A percentile compares a stretch with the other conserved stretches of the same genome.
These are phyloP conservation scores for Terana coerulea DNA, from an alignment of 768 basidiomycete species.

Conservation along the genomic window DNA sequence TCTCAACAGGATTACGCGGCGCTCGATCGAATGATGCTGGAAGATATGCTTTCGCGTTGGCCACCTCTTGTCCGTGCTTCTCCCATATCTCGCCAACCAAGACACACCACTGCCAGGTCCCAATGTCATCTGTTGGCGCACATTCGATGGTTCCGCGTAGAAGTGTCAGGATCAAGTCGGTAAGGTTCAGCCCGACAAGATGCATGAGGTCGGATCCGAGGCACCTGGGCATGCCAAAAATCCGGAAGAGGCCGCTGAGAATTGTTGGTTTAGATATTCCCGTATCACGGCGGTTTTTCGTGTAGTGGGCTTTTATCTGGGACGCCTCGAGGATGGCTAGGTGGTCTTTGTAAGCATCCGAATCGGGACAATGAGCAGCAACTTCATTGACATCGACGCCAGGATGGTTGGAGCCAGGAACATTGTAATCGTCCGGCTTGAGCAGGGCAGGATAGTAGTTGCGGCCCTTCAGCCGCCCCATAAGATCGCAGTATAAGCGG, in stretches of 20 bases:
- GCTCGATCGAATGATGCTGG: constrained; percentile 37
- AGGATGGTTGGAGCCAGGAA: constrained; percentile 25
- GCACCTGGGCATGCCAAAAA: constrained; percentile 25
- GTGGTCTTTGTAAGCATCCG: constrained; percentile 14
- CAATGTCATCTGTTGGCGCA: constrained; percentile 18
- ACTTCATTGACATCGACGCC: constrained; percentile 22
- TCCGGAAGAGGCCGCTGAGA: constrained; percentile 24
- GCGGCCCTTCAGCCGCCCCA: constrained; percentile 25
- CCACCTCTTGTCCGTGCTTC: constrained; percentile 32
- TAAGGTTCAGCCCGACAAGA: constrained; percentile 31
- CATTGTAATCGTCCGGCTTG: constrained; percentile 15
- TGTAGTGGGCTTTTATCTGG: constrained; percentile 20
- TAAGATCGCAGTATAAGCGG: constrained; percentile 26
- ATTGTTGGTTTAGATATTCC: constrained; percentile 34
- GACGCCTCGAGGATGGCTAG: constrained; percentile 17
- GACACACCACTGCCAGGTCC: constrained; percentile 29
- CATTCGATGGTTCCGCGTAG: constrained; percentile 29
- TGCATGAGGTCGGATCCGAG: constrained; percentile 39
- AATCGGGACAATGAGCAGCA: background rate
- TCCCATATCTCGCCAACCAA: constrained; percentile 27
- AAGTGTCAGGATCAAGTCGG: constrained; percentile 28
- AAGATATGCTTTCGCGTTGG: constrained; percentile 25
- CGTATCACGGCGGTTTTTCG: constrained; percentile 22
- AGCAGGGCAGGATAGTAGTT: constrained; percentile 15
- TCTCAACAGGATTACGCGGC: constrained; percentile 36